Percentiles rank a stretch among this genome's conserved stretches.
Evolutionary conservation across 1,139 yeast species (phyloP).

Genomic region (Sugiyamaella castrensis): DNA sequence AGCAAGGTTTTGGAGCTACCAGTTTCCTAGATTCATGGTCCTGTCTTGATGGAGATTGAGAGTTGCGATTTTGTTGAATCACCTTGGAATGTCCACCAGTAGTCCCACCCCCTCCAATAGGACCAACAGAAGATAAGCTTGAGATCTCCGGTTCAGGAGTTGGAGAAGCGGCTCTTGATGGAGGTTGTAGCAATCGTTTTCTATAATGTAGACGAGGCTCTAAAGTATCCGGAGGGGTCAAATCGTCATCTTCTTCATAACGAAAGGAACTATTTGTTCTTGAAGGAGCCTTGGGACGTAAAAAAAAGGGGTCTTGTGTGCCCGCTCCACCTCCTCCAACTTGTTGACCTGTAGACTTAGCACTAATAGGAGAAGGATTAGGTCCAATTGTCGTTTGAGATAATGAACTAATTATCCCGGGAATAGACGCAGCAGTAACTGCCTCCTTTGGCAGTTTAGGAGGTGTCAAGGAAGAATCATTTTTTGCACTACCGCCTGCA

Average conservation of each 20-base stretch:
- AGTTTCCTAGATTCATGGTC: too few relatives aligned
- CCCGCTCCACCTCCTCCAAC: too few relatives aligned
- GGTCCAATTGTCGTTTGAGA: slow-evolving; percentile 12
- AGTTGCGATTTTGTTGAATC: background rate
- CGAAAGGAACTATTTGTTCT: background rate
- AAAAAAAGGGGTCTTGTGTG: background rate
- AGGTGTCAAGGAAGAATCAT: background rate
- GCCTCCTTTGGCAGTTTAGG: background rate
- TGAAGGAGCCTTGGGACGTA: slow-evolving; percentile 1
- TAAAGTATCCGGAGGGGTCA: slow-evolving; percentile 2
- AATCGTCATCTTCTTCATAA: slow-evolving; percentile 10
- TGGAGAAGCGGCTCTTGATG: slow-evolving; percentile 26
- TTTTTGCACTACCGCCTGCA: background rate
- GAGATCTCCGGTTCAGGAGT: slow-evolving; percentile 19
- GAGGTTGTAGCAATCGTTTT: slow-evolving; percentile 20
- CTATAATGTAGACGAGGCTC: slow-evolving; percentile 7
- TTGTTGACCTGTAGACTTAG: too few relatives aligned
- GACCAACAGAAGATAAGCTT: background rate
- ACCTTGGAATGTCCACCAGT: background rate
- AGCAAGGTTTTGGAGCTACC: too few relatives aligned
- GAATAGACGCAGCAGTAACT: slow-evolving; percentile 17
- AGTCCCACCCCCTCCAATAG: background rate
- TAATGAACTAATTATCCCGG: slow-evolving; percentile 21
- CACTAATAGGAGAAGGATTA: background rate
- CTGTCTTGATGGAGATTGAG: too few relatives aligned